Conservation (phyloP, 345 rosid species). For the Raphanus sativus region DNA sequence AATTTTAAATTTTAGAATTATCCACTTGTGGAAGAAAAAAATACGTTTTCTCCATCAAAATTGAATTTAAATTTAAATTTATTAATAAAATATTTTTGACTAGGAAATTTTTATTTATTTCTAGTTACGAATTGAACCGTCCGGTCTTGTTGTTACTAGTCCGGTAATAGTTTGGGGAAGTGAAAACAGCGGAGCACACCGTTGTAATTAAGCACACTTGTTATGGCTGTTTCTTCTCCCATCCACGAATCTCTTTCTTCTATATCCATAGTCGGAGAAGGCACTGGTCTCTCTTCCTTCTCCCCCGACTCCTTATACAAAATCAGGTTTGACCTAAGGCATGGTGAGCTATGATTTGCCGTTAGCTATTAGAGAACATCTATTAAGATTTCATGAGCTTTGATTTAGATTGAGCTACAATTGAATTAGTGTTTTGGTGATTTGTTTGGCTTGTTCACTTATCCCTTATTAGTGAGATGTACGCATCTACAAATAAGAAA, state of each 20-base stretch:
- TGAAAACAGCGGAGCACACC: slow-evolving; percentile 64
- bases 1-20: too few species aligned
- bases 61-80: not conserved
- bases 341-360: not conserved
- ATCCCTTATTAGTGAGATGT: too few species aligned
- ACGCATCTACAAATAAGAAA: too few species aligned
- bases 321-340: slow-evolving; percentile 46
- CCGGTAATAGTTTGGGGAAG: not conserved
- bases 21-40: not conserved
- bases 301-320: slow-evolving; percentile 38
- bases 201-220: slow-evolving; percentile 33
- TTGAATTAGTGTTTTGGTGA: not conserved
- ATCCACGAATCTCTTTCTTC: slow-evolving; percentile 18
- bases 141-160: not conserved
- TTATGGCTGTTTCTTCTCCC: slow-evolving; percentile 21
- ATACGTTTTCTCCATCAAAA: not conserved
- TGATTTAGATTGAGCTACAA: not conserved
- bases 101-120: not conserved
- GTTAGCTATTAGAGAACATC: not conserved
- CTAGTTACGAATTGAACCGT: slow-evolving; percentile 5
- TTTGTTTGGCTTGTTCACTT: too few species aligned
- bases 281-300: slow-evolving; percentile 27
- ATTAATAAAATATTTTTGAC: not conserved
- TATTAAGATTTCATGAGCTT: not conserved
- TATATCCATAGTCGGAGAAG: slow-evolving; percentile 40